Evolutionary conservation across 2,329 filamentous ascomycete genomes (phyloP), one percentile per base, ranked within the genome.

Genomic region (Graphiopsis chlorocephala): DNA sequence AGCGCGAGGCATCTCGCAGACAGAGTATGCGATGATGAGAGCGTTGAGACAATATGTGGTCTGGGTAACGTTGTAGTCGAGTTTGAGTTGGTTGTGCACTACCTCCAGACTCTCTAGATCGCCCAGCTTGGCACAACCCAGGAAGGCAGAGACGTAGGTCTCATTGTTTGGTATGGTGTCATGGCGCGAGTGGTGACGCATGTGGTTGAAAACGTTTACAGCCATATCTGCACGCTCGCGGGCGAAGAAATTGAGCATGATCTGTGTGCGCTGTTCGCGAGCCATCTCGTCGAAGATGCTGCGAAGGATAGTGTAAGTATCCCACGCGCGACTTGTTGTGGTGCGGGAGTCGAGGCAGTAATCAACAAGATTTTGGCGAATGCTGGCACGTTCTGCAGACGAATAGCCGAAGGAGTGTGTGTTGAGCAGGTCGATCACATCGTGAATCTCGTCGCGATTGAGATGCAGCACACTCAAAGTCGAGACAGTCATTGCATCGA

Each of bases 51-150:
- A 81, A 63, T 81, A 83, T 0, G 94, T 98, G 70, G 85, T 88
- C 4, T 89, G 84, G 70, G 93, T 88, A 42, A 98, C 84, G 48
- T 86, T 85, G n/a, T 88, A 84, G 76, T 99, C 95, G 76, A 97
- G 88, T 79, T 97, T 98, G 69, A 97, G 83, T 86, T 97, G 94
- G 74, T 97, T 97, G 79, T 97, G 90, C 2, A 96, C 86, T 67
- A 90, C 86, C 65, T 88, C 86, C 23, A 97, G 80, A 48, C 87
- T 88, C 64, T 91, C 87, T 1, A 75, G 60, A 53, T 78, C 76
- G 33, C 68, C 67, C 3, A 74, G 61, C 53, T 68, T 69, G 6
- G 73, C 74, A 26, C 97, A 85, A 2, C 92, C 91, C 66, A 91
- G 86, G 64, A 98, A 89, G 67, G 89, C 93, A 35, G 84, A 80